These are phyloP conservation scores for Takashimella tepidaria DNA, from an alignment of 1,284 basidiomycete genomes.

Conservation along the genomic window DNA sequence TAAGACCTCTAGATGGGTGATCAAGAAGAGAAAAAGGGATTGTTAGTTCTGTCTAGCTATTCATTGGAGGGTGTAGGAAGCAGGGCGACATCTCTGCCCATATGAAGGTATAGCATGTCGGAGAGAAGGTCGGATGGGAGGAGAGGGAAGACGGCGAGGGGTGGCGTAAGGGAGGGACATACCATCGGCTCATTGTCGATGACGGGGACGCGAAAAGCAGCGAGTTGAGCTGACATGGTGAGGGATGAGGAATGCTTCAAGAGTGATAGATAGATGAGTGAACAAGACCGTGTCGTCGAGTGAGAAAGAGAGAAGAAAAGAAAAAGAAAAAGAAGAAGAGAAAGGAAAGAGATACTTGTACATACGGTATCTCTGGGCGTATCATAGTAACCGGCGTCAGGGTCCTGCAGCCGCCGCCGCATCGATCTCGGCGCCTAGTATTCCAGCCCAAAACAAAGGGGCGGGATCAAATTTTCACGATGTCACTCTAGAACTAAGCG, in stretches of 20 bases:
- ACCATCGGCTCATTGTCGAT: slow-evolving; percentile 92
- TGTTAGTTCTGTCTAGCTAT: too few species aligned
- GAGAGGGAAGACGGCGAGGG: background rate
- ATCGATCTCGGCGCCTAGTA: too few species aligned
- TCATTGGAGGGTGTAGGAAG: too few species aligned
- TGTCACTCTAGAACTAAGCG: too few species aligned
- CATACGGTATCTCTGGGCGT: too few species aligned
- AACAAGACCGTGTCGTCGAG: background rate
- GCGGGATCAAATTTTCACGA: too few species aligned
- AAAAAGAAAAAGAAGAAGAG: background rate
- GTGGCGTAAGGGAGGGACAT: slow-evolving; percentile 23
- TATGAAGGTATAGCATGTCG: too few species aligned
- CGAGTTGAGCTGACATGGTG: slow-evolving; percentile 55
- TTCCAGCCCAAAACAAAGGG: too few species aligned
- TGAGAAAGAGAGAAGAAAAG: background rate
- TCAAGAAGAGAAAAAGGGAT: background rate
- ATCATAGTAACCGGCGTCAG: too few species aligned
- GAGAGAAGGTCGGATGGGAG: too few species aligned
- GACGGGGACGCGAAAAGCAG: slow-evolving; percentile 71
- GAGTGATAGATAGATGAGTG: slow-evolving; percentile 1
- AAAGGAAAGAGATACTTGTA: background rate
- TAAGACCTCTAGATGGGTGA: slow-evolving; percentile 66
- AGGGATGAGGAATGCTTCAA: background rate
- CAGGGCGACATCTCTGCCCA: too few species aligned
- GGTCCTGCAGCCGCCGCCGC: too few species aligned